Evolutionary conservation across 768 basidiomycete species (phyloP).

Genomic region (Mrakia blollopis): DNA sequence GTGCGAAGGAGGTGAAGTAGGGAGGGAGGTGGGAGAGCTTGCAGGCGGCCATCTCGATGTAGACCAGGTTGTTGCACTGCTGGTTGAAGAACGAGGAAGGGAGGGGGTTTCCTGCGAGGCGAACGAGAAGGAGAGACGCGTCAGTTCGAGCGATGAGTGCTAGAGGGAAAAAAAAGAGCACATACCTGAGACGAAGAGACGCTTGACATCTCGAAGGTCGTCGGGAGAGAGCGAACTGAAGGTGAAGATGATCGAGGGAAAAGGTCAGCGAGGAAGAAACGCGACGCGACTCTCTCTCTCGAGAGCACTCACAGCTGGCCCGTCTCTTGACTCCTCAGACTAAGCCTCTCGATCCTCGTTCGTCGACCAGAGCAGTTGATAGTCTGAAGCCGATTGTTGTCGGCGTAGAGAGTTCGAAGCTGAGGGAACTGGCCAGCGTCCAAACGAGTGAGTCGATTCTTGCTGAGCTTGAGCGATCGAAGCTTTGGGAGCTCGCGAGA

Average conservation of each 20-base stretch:
- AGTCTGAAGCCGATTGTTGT: conserved; percentile 59
- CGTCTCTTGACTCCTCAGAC: conserved; percentile 74
- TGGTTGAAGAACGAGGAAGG: conserved; percentile 49
- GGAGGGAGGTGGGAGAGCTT: conserved; percentile 69
- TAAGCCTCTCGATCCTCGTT: conserved; percentile 77
- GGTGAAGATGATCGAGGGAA: background rate
- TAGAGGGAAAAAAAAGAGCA: conserved; percentile 42
- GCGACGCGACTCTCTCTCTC: background rate
- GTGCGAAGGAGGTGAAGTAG: conserved; percentile 60
- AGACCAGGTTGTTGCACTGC: conserved; percentile 80
- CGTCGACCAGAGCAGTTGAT: conserved; percentile 47
- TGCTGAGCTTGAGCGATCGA: conserved; percentile 77
- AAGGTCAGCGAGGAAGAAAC: conserved; percentile 20
- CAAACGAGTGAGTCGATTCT: conserved; percentile 67
- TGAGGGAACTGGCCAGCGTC: conserved; percentile 57
- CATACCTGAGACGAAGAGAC: conserved; percentile 71
- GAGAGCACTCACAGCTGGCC: conserved; percentile 62
- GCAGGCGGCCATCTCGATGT: conserved; percentile 87
- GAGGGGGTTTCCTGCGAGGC: conserved; percentile 43
- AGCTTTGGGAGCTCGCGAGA: conserved; percentile 56
- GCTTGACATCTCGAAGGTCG: conserved; percentile 84
- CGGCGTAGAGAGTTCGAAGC: conserved; percentile 85
- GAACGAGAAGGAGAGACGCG: background rate
- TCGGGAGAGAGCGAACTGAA: conserved; percentile 35
- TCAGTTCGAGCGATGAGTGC: conserved; percentile 48